These are phyloP conservation scores for Asterophora lycoperdoides DNA, from an alignment of 768 basidiomycete genomes.

Conservation along the genomic window DNA sequence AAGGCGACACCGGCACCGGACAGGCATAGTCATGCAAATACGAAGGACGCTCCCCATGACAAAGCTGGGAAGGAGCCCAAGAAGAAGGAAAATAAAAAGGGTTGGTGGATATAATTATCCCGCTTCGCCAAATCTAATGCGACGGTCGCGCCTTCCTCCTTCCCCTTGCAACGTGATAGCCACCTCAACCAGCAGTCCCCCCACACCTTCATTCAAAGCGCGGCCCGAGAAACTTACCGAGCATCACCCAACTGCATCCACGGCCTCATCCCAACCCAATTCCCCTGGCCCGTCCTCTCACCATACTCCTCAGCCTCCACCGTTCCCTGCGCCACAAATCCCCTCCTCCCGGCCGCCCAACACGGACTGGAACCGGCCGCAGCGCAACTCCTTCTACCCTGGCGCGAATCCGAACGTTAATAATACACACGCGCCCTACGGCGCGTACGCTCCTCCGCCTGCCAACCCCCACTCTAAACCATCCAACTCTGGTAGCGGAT, in stretches of 20 bases:
- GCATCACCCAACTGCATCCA: conserved; percentile 17
- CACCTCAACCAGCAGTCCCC: conserved; percentile 3
- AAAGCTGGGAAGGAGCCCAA: conserved; percentile 27
- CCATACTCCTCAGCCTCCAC: background rate
- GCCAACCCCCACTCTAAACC: background rate
- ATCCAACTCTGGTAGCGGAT: background rate
- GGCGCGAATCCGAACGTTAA: background rate
- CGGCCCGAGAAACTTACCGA: conserved; percentile 18
- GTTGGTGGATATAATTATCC: conserved; percentile 28
- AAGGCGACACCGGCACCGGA: conserved; percentile 23
- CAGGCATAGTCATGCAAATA: conserved; percentile 2
- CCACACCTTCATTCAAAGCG: conserved; percentile 4
- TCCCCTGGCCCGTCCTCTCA: conserved; percentile 9
- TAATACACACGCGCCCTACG: background rate
- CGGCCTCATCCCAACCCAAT: conserved; percentile 27
- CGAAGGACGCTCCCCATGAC: background rate
- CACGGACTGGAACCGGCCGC: conserved; percentile 8
- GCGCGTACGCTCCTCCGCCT: conserved; percentile 2
- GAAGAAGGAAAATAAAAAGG: conserved; percentile 41
- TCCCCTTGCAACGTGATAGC: conserved; percentile 7
- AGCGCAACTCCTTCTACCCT: conserved; percentile 1
- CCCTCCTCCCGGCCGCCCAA: conserved; percentile 10
- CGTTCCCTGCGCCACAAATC: conserved; percentile 9
- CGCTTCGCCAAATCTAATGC: background rate
- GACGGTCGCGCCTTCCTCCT: background rate